Evolutionary conservation across 345 rosid species (phyloP).

Genomic region (Lepidium sativum): DNA sequence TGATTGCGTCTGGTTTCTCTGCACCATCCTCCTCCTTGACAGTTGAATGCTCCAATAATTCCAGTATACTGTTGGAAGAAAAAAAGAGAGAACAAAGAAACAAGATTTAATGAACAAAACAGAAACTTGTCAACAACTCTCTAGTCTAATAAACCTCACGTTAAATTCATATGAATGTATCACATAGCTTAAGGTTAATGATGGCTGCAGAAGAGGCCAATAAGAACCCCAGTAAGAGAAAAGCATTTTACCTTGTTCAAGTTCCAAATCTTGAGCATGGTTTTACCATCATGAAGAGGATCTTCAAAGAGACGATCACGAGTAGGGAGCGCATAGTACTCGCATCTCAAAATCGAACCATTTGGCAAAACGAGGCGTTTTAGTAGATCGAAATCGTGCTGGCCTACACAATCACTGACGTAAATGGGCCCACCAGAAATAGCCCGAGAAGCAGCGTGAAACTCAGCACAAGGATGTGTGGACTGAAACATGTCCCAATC

Average conservation of each 20-base stretch:
- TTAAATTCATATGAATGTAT: not conserved
- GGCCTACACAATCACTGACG: conserved; percentile 71
- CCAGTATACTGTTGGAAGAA: conserved; percentile 51
- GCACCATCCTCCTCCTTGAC: conserved; percentile 99
- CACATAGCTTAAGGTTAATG: not conserved
- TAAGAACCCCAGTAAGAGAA: not conserved
- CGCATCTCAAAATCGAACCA: conserved; percentile 76
- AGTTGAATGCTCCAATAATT: conserved; percentile 80
- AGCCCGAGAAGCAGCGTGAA: conserved; percentile 95
- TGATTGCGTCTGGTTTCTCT: conserved; percentile 71
- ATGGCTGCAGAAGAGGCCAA: not conserved
- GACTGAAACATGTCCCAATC: conserved; percentile 99
- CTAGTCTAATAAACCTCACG: not conserved
- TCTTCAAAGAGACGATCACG: conserved; percentile 79
- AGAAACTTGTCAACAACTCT: not conserved
- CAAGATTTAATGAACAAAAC: not conserved
- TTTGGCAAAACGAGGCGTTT: conserved; percentile 65
- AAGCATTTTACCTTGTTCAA: conserved; percentile 58
- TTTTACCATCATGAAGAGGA: conserved; percentile 95
- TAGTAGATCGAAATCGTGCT: conserved; percentile 68
- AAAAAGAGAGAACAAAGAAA: not conserved
- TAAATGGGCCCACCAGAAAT: conserved; percentile 94
- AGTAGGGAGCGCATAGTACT: conserved; percentile 87
- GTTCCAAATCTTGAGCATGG: conserved; percentile 99
- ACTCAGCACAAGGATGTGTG: conserved; percentile 89